These are phyloP conservation scores for Hyaloscypha finlandica DNA, from an alignment of 495 filamentous ascomycete genomes.

Conservation along the genomic window DNA sequence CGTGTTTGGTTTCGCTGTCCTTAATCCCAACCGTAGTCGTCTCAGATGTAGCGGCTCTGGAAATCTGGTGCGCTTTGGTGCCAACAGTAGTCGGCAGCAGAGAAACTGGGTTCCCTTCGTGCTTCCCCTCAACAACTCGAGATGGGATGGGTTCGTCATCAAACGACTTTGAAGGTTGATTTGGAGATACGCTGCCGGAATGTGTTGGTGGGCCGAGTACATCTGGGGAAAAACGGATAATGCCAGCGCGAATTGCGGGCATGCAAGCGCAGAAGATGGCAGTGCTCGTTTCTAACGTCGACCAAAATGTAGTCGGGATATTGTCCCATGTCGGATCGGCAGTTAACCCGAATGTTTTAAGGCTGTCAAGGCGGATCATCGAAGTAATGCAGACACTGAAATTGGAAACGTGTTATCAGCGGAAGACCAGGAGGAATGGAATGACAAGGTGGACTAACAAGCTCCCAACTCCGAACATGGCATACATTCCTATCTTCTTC, in stretches of 20 bases:
- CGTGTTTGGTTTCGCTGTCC: background rate
- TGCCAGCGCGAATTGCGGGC: slow-evolving; percentile 12
- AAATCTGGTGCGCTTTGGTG: background rate
- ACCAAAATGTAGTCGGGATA: slow-evolving; percentile 4
- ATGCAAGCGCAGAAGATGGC: slow-evolving; percentile 16
- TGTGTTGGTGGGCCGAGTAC: background rate
- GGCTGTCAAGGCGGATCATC: slow-evolving; percentile 41
- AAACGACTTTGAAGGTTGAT: background rate
- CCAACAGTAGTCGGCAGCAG: background rate
- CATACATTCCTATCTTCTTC: slow-evolving; percentile 43
- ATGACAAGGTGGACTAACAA: slow-evolving; percentile 1
- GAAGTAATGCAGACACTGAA: slow-evolving; percentile 49
- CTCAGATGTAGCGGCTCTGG: background rate
- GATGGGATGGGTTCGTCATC: background rate
- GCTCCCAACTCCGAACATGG: slow-evolving; percentile 7
- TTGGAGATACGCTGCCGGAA: background rate
- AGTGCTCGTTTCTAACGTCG: background rate
- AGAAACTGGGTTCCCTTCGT: background rate
- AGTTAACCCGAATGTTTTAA: slow-evolving; percentile 44
- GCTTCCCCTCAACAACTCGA: slow-evolving; percentile 3
- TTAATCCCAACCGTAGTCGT: background rate
- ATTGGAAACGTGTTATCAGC: slow-evolving; percentile 6
- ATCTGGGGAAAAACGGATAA: slow-evolving; percentile 2
- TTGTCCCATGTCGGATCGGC: slow-evolving; percentile 46
- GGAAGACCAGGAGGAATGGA: background rate